Base-by-base conservation (phyloP, 2,329 filamentous ascomycete species). In the Mollisia scopiformis region DNA sequence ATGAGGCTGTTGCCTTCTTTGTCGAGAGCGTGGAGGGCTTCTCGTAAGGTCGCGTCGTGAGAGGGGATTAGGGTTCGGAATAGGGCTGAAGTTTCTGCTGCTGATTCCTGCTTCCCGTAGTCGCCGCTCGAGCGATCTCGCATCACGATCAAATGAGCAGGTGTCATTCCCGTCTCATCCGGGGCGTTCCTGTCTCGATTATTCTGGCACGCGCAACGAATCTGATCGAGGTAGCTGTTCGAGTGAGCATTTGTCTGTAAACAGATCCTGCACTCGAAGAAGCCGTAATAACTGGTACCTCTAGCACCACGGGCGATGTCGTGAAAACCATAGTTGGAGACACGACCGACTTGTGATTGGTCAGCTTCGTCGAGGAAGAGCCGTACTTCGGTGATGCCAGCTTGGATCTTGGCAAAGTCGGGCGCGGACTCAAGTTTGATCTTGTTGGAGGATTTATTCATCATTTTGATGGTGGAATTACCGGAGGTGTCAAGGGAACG, bases 251-350 rank as follows among this genome's bases (percentile, higher is more conserved):
- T 64, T 1, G 61, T 63, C 10, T 55, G 57, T 19, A 63, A 46
- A 50, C 66, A 69, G 11, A 68, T 66, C 4, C 64, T 59, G 47
- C 67, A 66, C 14, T 61, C 50, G 33, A 61, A 61, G 47, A 59
- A 57, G 8, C 51, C 57, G 19, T 54, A 53, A 16, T 61, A 58
- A 4, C 55, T 61, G 0, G 58, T 66, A 2, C 65, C 66, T 49
- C 64, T 33, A 19, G 61, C 63, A 43, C 67, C 68, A 16, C 67
- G 55, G 2, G 64, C 64, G 30, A 70, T 70, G 13, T 70, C 63
- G 33, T 66, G 63, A 51, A 68, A 69, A 11, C 67, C 66, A 39
- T 69, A 69, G 3, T 56, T 54, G 4, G 43, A 52, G n/a, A 43
- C 59, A 21, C 37, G 50, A 5, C 33, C 46, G 11, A 27, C n/a